Base-by-base conservation (phyloP, 2,329 filamentous ascomycete species). In the Colletotrichum incanum region DNA sequence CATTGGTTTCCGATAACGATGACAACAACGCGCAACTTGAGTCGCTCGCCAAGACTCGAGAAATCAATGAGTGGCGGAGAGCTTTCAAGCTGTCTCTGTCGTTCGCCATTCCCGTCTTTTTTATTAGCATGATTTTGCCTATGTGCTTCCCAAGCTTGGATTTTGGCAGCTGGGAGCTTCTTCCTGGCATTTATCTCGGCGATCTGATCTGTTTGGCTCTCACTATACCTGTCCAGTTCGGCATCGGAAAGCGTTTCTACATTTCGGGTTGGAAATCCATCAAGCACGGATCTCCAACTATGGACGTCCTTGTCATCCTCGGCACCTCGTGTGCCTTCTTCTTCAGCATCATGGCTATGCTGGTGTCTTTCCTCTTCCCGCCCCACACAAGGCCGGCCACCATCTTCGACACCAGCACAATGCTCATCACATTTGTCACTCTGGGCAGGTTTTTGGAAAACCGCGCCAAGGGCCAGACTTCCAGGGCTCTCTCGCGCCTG, bases 11-110 rank as follows among this genome's bases (percentile, higher is more conserved):
- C 0, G 96, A 98, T 75, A 93, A 92, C 65, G 94, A 98, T 77
- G 96, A 99, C 83, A 98, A 97, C 81, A 97, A 97, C 78, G 96
- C 96, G 1, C 96, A 99, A 80, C 89, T 99, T 2, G 95, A 98
- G 81, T 98, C 96, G 1, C 88, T 99, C 2, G 93, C 96, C 11
- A 99, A 99, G 84, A 98, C 96, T 0, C 94, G 94, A 76, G 96
- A 99, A 82, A 98, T 99, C 74, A 93, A 93, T 74, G 95, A 98
- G 82, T 99, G 96, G 96, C 91, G 90, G 73, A 89, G 87, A 39
- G 94, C 95, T 0, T 97, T 98, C 82, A 87, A 89, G 74, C 87
- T 93, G 9, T 98, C 95, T 0, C 78, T 94, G 3, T 86, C 88
- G 4, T 98, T 98, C 79, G 95, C 95, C 3, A 84, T 98, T 9